A percentile compares a stretch with the other conserved stretches of the same genome.
phyloP scores from a whole-genome alignment of 2,329 filamentous ascomycete species.

The Ophiostoma ips region DNA sequence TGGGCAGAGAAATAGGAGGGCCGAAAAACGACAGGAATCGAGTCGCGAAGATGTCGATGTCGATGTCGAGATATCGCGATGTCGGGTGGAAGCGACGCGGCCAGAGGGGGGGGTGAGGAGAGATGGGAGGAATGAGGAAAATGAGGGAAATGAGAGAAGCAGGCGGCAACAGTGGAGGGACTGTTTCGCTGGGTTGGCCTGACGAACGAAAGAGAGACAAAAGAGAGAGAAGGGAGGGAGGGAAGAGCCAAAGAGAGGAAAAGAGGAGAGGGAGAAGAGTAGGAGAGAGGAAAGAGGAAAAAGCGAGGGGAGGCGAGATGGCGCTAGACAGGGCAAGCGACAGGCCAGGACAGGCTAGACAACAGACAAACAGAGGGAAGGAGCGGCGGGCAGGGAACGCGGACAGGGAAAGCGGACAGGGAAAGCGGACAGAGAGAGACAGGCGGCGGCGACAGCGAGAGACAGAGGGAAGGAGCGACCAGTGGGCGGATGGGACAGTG shows the following conservation, averaged over 20 bases:
- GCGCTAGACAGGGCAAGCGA: neutral
- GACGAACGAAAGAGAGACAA: neutral
- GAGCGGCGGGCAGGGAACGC: neutral
- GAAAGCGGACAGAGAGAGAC: neutral
- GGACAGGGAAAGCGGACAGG: neutral
- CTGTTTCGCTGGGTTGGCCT: conserved; percentile 2
- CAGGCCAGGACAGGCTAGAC: neutral
- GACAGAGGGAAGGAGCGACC: neutral
- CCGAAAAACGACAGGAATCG: neutral
- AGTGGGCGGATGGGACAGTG: neutral
- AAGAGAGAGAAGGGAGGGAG: neutral
- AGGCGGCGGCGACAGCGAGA: neutral
- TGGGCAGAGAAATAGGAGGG: neutral
- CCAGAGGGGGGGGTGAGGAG: neutral
- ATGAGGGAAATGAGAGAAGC: neutral
- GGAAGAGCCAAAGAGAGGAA: neutral
- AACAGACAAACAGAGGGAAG: too few relatives aligned
- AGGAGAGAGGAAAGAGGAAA: neutral
- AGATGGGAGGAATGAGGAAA: neutral
- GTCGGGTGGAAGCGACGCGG: neutral
- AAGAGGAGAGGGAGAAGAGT: neutral
- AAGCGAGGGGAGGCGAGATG: neutral
- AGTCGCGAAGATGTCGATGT: too few relatives aligned
- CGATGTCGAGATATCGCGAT: neutral
- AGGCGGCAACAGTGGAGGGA: neutral